These are phyloP conservation scores for Breviolum minutum DNA, from an alignment of 73 alveolate genomes.

Conservation along the genomic window DNA sequence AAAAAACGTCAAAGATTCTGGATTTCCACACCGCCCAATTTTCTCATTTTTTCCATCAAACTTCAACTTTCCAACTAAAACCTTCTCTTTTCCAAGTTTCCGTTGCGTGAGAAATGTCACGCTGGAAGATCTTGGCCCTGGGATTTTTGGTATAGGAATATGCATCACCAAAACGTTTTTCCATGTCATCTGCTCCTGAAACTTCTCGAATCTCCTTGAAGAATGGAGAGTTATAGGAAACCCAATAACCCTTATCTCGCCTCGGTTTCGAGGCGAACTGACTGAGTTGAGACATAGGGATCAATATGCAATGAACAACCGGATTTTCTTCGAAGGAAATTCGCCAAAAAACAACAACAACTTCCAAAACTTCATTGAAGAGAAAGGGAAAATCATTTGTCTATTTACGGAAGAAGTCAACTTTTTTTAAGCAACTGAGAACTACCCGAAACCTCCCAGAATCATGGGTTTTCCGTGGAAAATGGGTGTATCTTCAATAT, in stretches of 20 bases:
- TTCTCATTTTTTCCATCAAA: too few species aligned
- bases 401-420: too few species aligned
- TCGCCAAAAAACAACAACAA: not conserved
- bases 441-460: too few species aligned
- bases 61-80: not conserved
- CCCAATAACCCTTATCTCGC: constrained; percentile 89
- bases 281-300: not conserved
- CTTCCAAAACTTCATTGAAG: not conserved
- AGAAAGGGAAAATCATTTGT: not conserved
- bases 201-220: constrained; percentile 60
- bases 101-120: constrained; percentile 53
- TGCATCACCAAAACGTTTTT: constrained; percentile 69
- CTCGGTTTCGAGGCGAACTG: too few species aligned
- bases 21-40: too few species aligned
- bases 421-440: too few species aligned
- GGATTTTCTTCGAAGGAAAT: not conserved
- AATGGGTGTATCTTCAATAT: not conserved
- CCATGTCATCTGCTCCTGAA: constrained; percentile 76
- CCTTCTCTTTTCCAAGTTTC: not conserved
- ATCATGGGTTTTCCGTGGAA: too few species aligned
- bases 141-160: constrained; percentile 87
- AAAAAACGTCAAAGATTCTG: too few species aligned
- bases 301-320: not conserved
- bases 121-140: constrained; percentile 77
- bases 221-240: constrained; percentile 88